These are phyloP conservation scores for Polyplosphaeria fusca DNA, from an alignment of 495 filamentous ascomycete species.

Conservation along the genomic window DNA sequence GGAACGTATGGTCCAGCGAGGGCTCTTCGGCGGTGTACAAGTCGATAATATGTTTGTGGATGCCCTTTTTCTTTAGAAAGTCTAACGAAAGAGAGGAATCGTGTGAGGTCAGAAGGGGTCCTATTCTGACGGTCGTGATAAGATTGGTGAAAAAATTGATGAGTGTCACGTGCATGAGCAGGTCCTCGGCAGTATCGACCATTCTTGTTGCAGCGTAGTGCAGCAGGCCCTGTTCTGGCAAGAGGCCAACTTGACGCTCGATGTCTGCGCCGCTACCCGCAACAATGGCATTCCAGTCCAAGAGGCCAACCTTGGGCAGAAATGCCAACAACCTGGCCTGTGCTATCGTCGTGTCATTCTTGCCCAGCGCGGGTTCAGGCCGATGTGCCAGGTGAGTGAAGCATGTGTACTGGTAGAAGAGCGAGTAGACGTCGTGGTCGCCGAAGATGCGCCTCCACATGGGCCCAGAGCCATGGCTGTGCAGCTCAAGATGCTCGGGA, in stretches of 20 bases:
- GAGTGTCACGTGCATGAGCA: conserved; percentile 75
- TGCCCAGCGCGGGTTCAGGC: conserved; percentile 47
- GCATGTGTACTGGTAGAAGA: conserved; percentile 62
- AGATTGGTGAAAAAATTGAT: conserved; percentile 63
- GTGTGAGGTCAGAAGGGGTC: conserved; percentile 8
- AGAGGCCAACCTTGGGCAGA: conserved; percentile 60
- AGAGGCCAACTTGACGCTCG: conserved; percentile 51
- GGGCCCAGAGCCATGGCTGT: conserved; percentile 29
- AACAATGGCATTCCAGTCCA: conserved; percentile 63
- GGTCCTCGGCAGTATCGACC: conserved; percentile 66
- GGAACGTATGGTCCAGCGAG: conserved; percentile 51
- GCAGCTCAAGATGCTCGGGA: conserved; percentile 3
- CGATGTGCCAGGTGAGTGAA: conserved; percentile 41
- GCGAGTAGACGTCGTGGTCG: conserved; percentile 52
- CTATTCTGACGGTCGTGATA: conserved; percentile 29
- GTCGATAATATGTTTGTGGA: conserved; percentile 51
- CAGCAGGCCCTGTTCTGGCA: conserved; percentile 56
- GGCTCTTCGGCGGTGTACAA: conserved; percentile 50
- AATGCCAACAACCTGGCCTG: conserved; percentile 74
- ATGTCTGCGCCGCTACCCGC: conserved; percentile 58
- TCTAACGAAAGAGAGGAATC: conserved; percentile 45
- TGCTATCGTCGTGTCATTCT: conserved; percentile 67
- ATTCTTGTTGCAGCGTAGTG: conserved; percentile 72
- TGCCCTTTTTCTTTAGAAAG: conserved; percentile 51
- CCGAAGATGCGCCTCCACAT: conserved; percentile 43